Percentiles rank a stretch among this genome's conserved stretches.
Conservation (phyloP, 2,329 filamentous ascomycete species). For the Calonectria henricotiae region DNA sequence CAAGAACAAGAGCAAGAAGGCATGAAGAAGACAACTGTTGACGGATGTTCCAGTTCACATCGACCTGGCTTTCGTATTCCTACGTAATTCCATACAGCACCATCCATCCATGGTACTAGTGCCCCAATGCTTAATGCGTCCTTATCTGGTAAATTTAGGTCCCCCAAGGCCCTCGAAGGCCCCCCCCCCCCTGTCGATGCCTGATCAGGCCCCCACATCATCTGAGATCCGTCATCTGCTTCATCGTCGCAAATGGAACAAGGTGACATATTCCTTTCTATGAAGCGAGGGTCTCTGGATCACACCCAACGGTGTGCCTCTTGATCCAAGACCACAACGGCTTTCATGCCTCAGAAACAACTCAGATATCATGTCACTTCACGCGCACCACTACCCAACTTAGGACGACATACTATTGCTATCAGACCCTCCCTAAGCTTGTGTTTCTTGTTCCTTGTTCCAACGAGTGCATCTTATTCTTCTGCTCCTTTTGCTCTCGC, state of each 20-base stretch:
- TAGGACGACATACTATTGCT: not conserved
- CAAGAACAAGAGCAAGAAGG: not conserved
- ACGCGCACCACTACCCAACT: not conserved
- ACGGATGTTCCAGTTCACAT: constrained; percentile 3
- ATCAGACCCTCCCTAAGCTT: not conserved
- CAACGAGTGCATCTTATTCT: constrained; percentile 39
- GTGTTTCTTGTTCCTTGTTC: not conserved
- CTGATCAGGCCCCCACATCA: constrained; percentile 26
- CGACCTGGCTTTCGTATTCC: constrained; percentile 10
- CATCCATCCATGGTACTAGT: constrained; percentile 17
- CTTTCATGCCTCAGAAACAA: not conserved
- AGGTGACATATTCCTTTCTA: not conserved
- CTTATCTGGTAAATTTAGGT: constrained; percentile 10
- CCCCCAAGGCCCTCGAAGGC: not conserved
- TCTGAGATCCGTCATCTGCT: constrained; percentile 17
- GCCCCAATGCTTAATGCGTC: constrained; percentile 25
- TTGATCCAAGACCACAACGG: not conserved
- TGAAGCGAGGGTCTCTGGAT: not conserved
- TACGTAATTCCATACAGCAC: constrained; percentile 20
- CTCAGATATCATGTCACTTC: not conserved
- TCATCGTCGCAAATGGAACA: constrained; percentile 6
- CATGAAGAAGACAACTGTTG: constrained; percentile 20
- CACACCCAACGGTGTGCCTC: not conserved
- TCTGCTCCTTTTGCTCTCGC: constrained; percentile 46
- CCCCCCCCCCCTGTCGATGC: constrained; percentile 20